Percentiles rank a stretch among this genome's conserved stretches.
Evolutionary conservation across 1,284 basidiomycete species (phyloP).

Genomic region (Veloporphyrellus conicus): DNA sequence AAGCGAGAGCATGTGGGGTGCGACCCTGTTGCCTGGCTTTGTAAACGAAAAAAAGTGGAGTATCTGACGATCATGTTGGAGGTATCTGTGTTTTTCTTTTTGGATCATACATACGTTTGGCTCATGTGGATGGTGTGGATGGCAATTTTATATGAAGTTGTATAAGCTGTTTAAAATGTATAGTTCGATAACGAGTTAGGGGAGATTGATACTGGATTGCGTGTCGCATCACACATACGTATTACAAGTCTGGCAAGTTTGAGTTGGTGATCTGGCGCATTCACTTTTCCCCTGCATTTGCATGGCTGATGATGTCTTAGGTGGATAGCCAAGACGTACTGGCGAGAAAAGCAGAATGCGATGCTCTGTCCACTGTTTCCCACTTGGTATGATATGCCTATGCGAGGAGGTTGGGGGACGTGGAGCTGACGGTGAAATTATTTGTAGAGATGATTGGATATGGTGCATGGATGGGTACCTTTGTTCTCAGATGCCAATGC

Average conservation of each 20-base stretch:
- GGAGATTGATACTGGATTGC: constrained; percentile 81
- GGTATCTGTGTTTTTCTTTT: constrained; percentile 39
- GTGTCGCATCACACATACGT: constrained; percentile 79
- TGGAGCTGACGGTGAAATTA: constrained; percentile 68
- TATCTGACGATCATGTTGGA: constrained; percentile 79
- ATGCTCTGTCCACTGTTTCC: constrained; percentile 69
- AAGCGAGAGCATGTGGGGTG: constrained; percentile 39
- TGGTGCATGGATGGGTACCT: constrained; percentile 42
- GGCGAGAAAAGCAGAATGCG: constrained; percentile 71
- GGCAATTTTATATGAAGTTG: constrained; percentile 83
- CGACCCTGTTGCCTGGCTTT: constrained; percentile 55
- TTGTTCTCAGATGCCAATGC: constrained; percentile 1
- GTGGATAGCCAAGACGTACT: constrained; percentile 81
- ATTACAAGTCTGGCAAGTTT: constrained; percentile 71
- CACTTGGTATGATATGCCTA: constrained; percentile 85
- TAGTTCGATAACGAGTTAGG: constrained; percentile 47
- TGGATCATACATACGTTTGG: not conserved
- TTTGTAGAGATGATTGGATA: constrained; percentile 79
- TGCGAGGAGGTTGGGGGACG: constrained; percentile 69
- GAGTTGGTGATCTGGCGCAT: constrained; percentile 76
- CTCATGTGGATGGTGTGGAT: not conserved
- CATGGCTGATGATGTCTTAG: constrained; percentile 37
- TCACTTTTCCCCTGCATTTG: not conserved
- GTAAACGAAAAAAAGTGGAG: constrained; percentile 87
- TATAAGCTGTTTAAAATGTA: constrained; percentile 87